These are phyloP conservation scores for Citrullus colocynthis DNA, from an alignment of 306 rosid genomes.

Conservation along the genomic window DNA sequence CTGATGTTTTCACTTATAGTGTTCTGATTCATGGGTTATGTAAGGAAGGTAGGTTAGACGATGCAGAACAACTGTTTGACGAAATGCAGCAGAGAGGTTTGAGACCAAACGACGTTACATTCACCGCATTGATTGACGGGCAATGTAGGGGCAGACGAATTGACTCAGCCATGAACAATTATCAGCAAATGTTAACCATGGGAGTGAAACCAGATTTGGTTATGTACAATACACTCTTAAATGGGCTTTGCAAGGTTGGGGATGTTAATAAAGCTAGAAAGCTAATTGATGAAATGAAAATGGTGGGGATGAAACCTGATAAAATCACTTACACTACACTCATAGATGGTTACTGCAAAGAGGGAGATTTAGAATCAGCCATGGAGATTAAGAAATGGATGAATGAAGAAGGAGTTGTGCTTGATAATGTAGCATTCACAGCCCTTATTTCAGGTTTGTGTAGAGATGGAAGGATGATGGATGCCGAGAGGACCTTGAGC, in stretches of 20 bases:
- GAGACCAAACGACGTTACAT: constrained; percentile 53
- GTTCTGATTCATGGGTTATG: constrained; percentile 62
- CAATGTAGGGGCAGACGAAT: constrained; percentile 50
- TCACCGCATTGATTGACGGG: constrained; percentile 66
- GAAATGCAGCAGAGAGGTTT: constrained; percentile 58
- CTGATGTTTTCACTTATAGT: constrained; percentile 73
- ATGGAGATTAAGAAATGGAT: constrained; percentile 43
- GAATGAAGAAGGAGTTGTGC: constrained; percentile 41
- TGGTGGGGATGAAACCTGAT: constrained; percentile 48
- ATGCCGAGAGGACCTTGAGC: constrained; percentile 47
- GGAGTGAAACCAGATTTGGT: constrained; percentile 65
- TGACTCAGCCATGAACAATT: constrained; percentile 45
- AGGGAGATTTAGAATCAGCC: constrained; percentile 57
- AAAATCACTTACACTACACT: constrained; percentile 70
- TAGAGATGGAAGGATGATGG: constrained; percentile 48
- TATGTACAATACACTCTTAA: constrained; percentile 51
- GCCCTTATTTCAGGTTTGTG: constrained; percentile 63
- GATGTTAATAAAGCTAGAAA: constrained; percentile 47
- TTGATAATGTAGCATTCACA: constrained; percentile 65
- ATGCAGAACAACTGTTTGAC: constrained; percentile 48
- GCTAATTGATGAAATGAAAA: constrained; percentile 47
- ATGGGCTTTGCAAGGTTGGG: constrained; percentile 78
- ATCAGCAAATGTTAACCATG: constrained; percentile 41
- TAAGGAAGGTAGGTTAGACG: constrained; percentile 43
- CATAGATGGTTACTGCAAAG: constrained; percentile 75